Conservation (phyloP, 2,329 filamentous ascomycete species). For the Diaporthe velutina region DNA sequence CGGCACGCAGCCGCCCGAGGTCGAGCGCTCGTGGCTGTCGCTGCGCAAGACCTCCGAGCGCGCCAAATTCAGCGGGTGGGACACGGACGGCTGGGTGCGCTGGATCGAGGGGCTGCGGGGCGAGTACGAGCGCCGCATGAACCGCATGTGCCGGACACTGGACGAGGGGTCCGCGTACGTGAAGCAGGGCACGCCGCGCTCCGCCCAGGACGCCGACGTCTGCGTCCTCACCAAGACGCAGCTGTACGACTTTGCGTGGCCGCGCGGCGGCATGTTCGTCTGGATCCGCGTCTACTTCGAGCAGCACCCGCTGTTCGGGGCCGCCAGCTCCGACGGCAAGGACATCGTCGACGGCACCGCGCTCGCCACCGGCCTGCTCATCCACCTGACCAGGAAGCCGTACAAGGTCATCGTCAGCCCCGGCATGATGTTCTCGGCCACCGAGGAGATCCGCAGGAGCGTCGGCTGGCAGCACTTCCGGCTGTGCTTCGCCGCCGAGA, state of each 20-base stretch:
- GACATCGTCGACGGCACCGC: slow-evolving; percentile 64
- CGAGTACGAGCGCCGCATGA: slow-evolving; percentile 88
- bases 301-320: slow-evolving; percentile 75
- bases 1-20: slow-evolving; percentile 72
- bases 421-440: slow-evolving; percentile 81
- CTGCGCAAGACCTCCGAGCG: slow-evolving; percentile 62
- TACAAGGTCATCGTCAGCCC: slow-evolving; percentile 78
- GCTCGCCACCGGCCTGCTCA: slow-evolving; percentile 76
- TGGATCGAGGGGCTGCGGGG: slow-evolving; percentile 90
- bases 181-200: slow-evolving; percentile 68
- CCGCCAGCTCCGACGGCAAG: slow-evolving; percentile 46
- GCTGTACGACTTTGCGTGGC: slow-evolving; percentile 83
- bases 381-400: slow-evolving; percentile 77
- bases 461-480: slow-evolving; percentile 80
- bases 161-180: slow-evolving; percentile 76
- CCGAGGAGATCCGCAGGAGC: slow-evolving; percentile 66
- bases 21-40: slow-evolving; percentile 55
- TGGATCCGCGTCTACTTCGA: slow-evolving; percentile 83
- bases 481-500: slow-evolving; percentile 87
- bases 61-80: slow-evolving; percentile 73
- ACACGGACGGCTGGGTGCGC: slow-evolving; percentile 87
- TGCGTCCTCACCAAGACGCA: slow-evolving; percentile 80
- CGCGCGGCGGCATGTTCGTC: slow-evolving; percentile 91
- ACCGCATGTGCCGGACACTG: slow-evolving; percentile 79
- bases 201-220: slow-evolving; percentile 71